Evolutionary conservation across 352 stramenopile genomes (phyloP).

Genomic region (Pythium oligandrum): DNA sequence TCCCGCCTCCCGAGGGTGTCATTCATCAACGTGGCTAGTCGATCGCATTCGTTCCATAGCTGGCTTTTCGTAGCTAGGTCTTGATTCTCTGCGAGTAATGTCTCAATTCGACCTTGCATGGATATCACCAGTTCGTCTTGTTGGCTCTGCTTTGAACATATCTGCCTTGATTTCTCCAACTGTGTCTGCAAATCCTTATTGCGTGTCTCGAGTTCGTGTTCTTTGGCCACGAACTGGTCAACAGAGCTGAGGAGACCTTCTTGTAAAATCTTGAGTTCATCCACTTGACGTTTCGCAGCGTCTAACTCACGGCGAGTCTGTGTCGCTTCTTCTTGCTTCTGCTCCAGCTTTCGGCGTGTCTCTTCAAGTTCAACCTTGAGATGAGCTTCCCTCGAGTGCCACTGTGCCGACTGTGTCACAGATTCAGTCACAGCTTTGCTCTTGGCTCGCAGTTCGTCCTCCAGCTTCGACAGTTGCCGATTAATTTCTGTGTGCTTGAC

Average conservation of each 20-base stretch:
- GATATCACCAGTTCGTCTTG: too few relatives aligned
- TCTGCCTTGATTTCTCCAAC: neutral
- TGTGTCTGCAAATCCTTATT: neutral
- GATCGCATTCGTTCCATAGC: too few relatives aligned
- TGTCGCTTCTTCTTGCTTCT: conserved; percentile 8
- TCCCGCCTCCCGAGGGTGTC: too few relatives aligned
- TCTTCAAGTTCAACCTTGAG: conserved; percentile 16
- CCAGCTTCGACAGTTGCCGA: conserved; percentile 10
- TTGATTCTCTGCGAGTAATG: too few relatives aligned
- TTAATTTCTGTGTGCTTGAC: conserved; percentile 12
- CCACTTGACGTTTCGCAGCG: conserved; percentile 23
- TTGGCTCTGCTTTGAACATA: too few relatives aligned
- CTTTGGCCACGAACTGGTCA: conserved; percentile 39
- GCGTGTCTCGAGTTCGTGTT: conserved; percentile 21
- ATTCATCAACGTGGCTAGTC: too few relatives aligned
- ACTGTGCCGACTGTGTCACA: conserved; percentile 4
- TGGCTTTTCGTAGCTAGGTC: too few relatives aligned
- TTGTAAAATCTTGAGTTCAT: conserved; percentile 63
- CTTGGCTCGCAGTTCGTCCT: conserved; percentile 20
- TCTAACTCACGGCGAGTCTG: conserved; percentile 15
- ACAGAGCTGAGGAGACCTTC: conserved; percentile 61
- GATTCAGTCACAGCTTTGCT: conserved; percentile 13
- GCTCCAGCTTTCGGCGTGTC: conserved; percentile 14
- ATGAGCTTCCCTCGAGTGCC: conserved; percentile 10
- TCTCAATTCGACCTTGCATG: too few relatives aligned